Conservation (phyloP, 2,329 filamentous ascomycete genomes). For the Cladosporium sp. region DNA sequence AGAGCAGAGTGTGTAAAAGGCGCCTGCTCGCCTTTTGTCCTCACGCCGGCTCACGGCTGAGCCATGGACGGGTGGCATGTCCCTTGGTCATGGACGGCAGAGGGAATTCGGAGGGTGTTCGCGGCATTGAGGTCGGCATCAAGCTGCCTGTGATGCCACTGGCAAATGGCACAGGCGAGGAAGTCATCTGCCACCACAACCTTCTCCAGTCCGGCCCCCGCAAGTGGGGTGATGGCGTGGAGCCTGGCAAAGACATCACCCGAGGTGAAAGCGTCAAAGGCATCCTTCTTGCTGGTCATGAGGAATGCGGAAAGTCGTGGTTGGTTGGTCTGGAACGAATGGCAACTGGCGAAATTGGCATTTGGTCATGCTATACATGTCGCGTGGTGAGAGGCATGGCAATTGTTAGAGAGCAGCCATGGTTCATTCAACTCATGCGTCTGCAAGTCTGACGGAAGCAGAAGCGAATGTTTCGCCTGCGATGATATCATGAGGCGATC, state of each 20-base stretch:
- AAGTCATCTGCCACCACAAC: constrained; percentile 2
- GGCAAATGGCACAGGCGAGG: neutral
- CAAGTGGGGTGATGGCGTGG: neutral
- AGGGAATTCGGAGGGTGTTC: neutral
- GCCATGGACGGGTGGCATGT: neutral
- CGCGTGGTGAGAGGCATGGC: neutral
- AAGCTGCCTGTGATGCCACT: neutral
- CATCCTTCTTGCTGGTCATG: neutral
- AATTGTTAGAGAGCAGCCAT: neutral
- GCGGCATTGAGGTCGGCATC: constrained; percentile 7
- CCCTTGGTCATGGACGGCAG: neutral
- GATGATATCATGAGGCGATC: neutral
- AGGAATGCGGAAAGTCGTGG: neutral
- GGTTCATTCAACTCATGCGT: neutral
- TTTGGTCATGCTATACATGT: neutral
- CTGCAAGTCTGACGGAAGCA: neutral
- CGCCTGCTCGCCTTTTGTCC: neutral
- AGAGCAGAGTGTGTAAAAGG: neutral
- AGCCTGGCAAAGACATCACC: neutral
- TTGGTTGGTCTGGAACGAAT: neutral
- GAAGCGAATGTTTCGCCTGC: neutral
- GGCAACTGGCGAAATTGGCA: neutral
- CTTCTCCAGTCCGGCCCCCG: constrained; percentile 1
- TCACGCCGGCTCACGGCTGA: neutral
- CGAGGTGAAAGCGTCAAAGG: neutral